Conservation (phyloP, 306 rosid species). For the Cicer cuneatum region DNA sequence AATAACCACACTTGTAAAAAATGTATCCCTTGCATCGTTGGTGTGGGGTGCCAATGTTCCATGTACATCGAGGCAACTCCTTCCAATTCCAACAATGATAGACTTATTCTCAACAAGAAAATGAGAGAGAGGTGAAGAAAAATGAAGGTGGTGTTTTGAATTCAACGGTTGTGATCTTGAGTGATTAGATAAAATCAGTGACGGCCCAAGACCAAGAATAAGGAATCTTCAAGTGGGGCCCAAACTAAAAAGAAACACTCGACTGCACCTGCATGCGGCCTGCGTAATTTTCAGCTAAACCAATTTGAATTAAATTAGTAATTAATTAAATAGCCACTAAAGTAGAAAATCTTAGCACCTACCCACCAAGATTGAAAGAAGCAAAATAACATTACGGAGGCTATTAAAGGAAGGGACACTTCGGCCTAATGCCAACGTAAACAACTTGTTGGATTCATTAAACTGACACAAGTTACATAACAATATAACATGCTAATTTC, state of each 20-base stretch:
- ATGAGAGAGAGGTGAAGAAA: background rate
- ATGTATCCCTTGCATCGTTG: slow-evolving; percentile 31
- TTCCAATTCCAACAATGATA: slow-evolving; percentile 43
- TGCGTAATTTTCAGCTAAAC: slow-evolving; percentile 37
- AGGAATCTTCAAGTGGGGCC: slow-evolving; percentile 55
- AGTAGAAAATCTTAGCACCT: slow-evolving; percentile 42
- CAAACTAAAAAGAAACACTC: slow-evolving; percentile 45
- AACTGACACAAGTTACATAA: background rate
- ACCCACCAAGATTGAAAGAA: slow-evolving; percentile 37
- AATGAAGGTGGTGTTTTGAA: background rate
- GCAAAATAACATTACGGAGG: slow-evolving; percentile 11
- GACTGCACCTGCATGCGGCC: slow-evolving; percentile 41
- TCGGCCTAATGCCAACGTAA: slow-evolving; percentile 53
- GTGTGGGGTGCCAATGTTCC: slow-evolving; percentile 40
- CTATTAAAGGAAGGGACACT: slow-evolving; percentile 33
- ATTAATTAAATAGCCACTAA: slow-evolving; percentile 32
- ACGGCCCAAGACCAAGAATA: slow-evolving; percentile 43
- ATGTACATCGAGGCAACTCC: background rate
- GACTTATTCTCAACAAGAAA: background rate
- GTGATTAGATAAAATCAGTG: slow-evolving; percentile 44
- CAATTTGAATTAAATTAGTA: background rate
- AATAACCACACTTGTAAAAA: slow-evolving; percentile 22
- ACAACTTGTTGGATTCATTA: slow-evolving; percentile 33
- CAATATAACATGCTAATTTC: background rate
- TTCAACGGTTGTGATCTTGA: slow-evolving; percentile 51